Evolutionary conservation across 495 filamentous ascomycete species (phyloP).

Genomic region (Neurospora pannonica): DNA sequence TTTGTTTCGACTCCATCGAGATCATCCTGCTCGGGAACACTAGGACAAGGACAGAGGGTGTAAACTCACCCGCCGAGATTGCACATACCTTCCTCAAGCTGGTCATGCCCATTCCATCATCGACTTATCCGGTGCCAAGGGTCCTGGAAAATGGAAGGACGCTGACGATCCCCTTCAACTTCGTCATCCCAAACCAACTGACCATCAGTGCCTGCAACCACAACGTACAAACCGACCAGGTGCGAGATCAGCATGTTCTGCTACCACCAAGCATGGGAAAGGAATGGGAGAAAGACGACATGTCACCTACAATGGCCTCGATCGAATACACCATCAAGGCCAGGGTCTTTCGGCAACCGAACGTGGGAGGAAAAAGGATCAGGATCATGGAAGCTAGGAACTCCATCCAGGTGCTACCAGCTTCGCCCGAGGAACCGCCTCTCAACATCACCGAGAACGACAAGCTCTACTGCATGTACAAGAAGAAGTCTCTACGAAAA

Average conservation of each 20-base stretch:
- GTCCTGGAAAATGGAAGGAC: conserved; percentile 55
- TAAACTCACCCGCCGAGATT: conserved; percentile 32
- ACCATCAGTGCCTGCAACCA: conserved; percentile 46
- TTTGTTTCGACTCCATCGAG: conserved; percentile 67
- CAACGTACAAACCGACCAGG: conserved; percentile 36
- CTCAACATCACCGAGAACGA: conserved; percentile 51
- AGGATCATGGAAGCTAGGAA: conserved; percentile 40
- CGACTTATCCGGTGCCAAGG: conserved; percentile 58
- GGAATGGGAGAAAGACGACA: conserved; percentile 57
- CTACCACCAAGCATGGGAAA: conserved; percentile 78
- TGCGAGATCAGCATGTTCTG: conserved; percentile 63
- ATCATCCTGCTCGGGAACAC: conserved; percentile 69
- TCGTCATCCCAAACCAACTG: conserved; percentile 71
- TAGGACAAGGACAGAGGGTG: conserved; percentile 32
- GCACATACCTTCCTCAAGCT: conserved; percentile 67
- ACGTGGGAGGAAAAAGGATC: conserved; percentile 7
- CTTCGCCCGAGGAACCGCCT: conserved; percentile 63
- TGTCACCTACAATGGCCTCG: conserved; percentile 70
- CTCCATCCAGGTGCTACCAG: conserved; percentile 71
- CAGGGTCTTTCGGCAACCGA: conserved; percentile 35
- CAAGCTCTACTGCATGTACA: conserved; percentile 56
- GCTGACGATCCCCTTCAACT: conserved; percentile 77
- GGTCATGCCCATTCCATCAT: conserved; percentile 64
- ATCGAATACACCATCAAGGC: conserved; percentile 68
- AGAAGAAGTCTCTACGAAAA: conserved; percentile 69